A percentile compares a stretch with the other conserved stretches of the same genome.
Conservation (phyloP, 2,329 filamentous ascomycete genomes). For the Fragosphaeria purpurea region DNA sequence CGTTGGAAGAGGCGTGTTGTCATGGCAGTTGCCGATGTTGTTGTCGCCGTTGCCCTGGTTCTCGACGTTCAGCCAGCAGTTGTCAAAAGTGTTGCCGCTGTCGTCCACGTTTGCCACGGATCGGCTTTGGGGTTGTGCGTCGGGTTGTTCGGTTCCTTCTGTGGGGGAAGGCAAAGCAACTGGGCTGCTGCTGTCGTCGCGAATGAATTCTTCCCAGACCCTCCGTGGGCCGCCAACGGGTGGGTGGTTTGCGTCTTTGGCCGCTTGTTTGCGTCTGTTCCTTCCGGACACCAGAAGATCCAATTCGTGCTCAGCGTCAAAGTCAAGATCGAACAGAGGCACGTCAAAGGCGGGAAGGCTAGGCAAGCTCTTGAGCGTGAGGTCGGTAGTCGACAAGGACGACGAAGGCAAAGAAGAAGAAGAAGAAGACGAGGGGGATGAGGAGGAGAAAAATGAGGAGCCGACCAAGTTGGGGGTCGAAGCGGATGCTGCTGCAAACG, state of each 20-base stretch:
- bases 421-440: neutral
- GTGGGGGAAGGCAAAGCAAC: too few species aligned
- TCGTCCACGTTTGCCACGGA: too few species aligned
- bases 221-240: neutral
- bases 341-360: slow-evolving; percentile 38
- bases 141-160: too few species aligned
- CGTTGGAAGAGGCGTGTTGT: too few species aligned
- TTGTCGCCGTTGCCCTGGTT: too few species aligned
- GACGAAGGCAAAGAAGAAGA: slow-evolving; percentile 1
- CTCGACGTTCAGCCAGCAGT: too few species aligned
- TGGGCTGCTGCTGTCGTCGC: neutral
- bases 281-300: slow-evolving; percentile 18
- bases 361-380: slow-evolving; percentile 25
- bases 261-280: neutral
- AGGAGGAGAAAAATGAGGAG: neutral
- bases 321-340: slow-evolving; percentile 41
- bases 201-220: slow-evolving; percentile 11
- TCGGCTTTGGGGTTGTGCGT: too few species aligned
- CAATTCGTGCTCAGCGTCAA: slow-evolving; percentile 32
- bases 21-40: too few species aligned
- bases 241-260: neutral
- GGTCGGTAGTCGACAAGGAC: neutral
- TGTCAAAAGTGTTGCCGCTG: too few species aligned
- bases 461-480: slow-evolving; percentile 1
- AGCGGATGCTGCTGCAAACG: slow-evolving; percentile 3